Percentiles rank a stretch among this genome's conserved stretches.
These are phyloP conservation scores for Mortierella claussenii DNA, from an alignment of 192 early-diverging fungal genomes.

Conservation along the genomic window DNA sequence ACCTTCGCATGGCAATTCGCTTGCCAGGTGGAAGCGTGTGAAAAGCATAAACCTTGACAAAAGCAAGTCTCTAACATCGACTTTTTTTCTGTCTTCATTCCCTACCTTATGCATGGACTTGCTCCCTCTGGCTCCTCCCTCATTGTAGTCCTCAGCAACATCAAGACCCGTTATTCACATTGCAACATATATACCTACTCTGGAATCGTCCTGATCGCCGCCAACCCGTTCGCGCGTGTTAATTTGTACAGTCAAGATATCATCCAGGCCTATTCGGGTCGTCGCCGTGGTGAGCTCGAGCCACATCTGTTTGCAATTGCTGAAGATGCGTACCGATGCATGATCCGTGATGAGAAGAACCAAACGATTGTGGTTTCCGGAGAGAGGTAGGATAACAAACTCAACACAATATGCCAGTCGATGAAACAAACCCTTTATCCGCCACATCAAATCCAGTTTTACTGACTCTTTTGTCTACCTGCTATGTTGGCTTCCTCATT, in stretches of 20 bases:
- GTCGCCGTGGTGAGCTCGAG: constrained; percentile 92
- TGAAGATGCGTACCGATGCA: constrained; percentile 96
- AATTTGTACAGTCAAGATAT: constrained; percentile 92
- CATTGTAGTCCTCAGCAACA: constrained; percentile 86
- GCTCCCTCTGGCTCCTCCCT: background rate
- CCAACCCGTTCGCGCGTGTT: constrained; percentile 94
- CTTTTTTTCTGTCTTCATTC: background rate
- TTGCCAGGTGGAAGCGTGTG: too few species aligned
- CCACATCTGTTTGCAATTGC: constrained; percentile 99
- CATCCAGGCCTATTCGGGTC: constrained; percentile 93
- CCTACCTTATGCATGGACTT: background rate
- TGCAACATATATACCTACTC: constrained; percentile 99
- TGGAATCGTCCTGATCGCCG: constrained; percentile 97
- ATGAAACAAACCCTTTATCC: too few species aligned
- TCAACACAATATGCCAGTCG: too few species aligned
- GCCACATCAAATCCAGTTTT: too few species aligned
- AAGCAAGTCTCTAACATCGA: too few species aligned
- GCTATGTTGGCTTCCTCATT: too few species aligned
- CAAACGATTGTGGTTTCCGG: constrained; percentile 99
- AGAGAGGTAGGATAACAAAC: constrained; percentile 73
- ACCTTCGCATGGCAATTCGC: background rate
- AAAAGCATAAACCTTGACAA: too few species aligned
- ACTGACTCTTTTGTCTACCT: too few species aligned
- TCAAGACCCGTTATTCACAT: constrained; percentile 88
- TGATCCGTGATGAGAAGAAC: constrained; percentile 93